These are phyloP conservation scores for Meira miltonrushii DNA, from an alignment of 1,284 basidiomycete species.

Conservation along the genomic window DNA sequence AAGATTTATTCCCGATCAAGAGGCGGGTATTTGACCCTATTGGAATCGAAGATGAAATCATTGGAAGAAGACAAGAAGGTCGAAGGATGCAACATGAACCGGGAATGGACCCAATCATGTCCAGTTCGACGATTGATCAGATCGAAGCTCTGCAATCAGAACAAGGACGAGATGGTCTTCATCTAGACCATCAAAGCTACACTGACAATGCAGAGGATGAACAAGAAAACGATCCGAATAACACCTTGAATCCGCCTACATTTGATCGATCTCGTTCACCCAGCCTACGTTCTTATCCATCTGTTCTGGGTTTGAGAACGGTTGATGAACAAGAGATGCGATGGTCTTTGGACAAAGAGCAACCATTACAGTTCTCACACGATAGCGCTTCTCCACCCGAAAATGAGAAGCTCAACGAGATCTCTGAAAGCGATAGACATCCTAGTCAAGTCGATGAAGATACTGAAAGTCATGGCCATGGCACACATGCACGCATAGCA, in stretches of 20 bases:
- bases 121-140: no score
- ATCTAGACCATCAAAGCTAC: not conserved
- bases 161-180: not conserved
- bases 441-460: not conserved
- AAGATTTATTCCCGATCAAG: slow-evolving; percentile 9
- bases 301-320: not conserved
- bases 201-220: not conserved
- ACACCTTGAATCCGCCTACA: not conserved
- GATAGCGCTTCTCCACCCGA: not conserved
- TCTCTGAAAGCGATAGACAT: not conserved
- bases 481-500: not conserved
- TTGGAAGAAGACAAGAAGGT: no score
- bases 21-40: slow-evolving; percentile 5
- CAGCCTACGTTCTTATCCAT: slow-evolving; percentile 2
- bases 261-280: not conserved
- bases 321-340: slow-evolving; percentile 2
- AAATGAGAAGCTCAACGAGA: slow-evolving; percentile 1
- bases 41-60: not conserved
- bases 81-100: no score
- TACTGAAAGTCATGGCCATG: not conserved
- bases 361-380: not conserved
- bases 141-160: no score
- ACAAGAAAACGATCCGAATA: not conserved
- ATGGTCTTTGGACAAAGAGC: slow-evolving; percentile 7
- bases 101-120: no score